Percentiles rank a stretch among this genome's conserved stretches.
phyloP scores from a whole-genome alignment of 129 eudicot genomes.

The Flaveria trinervia region DNA sequence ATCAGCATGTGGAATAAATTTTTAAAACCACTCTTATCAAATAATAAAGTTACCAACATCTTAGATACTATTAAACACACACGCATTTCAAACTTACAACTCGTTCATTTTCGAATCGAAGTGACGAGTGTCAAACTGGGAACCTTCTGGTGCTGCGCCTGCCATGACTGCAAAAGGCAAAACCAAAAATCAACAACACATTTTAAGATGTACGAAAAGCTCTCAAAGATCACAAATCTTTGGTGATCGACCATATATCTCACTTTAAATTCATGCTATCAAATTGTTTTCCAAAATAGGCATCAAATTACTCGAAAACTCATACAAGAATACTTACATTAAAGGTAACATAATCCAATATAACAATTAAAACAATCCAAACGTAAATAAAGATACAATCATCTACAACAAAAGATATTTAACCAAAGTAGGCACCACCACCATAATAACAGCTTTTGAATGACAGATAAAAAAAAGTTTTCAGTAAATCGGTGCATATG shows the following conservation, averaged over 20 bases:
- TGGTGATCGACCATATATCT: background rate
- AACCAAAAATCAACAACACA: background rate
- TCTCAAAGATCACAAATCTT: background rate
- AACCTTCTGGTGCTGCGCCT: slow-evolving; percentile 57
- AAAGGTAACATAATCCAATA: background rate
- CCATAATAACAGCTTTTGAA: background rate
- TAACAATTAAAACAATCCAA: background rate
- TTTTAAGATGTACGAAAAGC: background rate
- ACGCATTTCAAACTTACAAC: slow-evolving; percentile 39
- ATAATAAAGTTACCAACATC: too few relatives aligned
- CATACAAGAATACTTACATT: background rate
- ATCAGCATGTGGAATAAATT: background rate
- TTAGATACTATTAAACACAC: background rate
- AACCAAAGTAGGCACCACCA: background rate
- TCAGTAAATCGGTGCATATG: background rate
- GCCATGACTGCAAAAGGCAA: slow-evolving; percentile 51
- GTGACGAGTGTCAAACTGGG: slow-evolving; percentile 59
- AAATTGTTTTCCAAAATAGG: background rate
- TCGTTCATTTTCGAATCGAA: slow-evolving; percentile 62
- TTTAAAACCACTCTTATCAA: background rate
- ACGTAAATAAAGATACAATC: background rate
- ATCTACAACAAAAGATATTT: background rate
- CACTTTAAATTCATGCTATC: background rate
- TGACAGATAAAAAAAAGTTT: background rate
- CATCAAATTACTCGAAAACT: background rate